Conservation (phyloP, 2,329 filamentous ascomycete genomes). For the Colletotrichum sp. region DNA sequence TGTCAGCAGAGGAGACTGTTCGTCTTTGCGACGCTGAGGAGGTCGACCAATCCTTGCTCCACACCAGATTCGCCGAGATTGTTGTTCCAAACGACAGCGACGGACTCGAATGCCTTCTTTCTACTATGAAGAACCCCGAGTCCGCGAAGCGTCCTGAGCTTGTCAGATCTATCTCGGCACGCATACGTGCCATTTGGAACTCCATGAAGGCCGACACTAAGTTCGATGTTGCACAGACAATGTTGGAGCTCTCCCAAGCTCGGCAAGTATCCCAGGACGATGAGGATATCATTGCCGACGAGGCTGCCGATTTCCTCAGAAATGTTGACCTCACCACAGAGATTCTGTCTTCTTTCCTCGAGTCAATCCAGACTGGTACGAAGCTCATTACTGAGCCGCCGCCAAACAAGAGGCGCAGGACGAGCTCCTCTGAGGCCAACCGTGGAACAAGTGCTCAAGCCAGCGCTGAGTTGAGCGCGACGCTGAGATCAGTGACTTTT, state of each 20-base stretch:
- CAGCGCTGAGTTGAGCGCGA: conserved; percentile 68
- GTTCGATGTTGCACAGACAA: conserved; percentile 62
- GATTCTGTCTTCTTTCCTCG: conserved; percentile 74
- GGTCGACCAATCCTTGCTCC: conserved; percentile 45
- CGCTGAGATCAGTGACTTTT: conserved; percentile 80
- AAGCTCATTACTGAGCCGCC: conserved; percentile 75
- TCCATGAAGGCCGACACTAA: conserved; percentile 70
- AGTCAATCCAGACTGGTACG: conserved; percentile 75
- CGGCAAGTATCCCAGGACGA: conserved; percentile 44
- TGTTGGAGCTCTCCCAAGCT: conserved; percentile 67
- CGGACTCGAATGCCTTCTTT: conserved; percentile 58
- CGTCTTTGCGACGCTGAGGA: conserved; percentile 44
- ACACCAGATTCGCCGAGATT: conserved; percentile 53
- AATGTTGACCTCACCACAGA: conserved; percentile 75
- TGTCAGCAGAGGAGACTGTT: conserved; percentile 56
- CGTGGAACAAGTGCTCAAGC: conserved; percentile 65
- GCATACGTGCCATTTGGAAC: conserved; percentile 75
- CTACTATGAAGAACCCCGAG: conserved; percentile 47
- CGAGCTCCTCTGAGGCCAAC: conserved; percentile 73
- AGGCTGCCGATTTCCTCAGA: conserved; percentile 75
- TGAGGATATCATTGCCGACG: conserved; percentile 49
- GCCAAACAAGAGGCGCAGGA: conserved; percentile 79
- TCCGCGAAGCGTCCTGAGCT: conserved; percentile 55
- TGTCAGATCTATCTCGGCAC: conserved; percentile 68
- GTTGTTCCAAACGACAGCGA: conserved; percentile 58